A percentile compares a stretch with the other conserved stretches of the same genome.
Evolutionary conservation across 2,329 filamentous ascomycete genomes (phyloP).

Genomic region (Neonectria coccinea): DNA sequence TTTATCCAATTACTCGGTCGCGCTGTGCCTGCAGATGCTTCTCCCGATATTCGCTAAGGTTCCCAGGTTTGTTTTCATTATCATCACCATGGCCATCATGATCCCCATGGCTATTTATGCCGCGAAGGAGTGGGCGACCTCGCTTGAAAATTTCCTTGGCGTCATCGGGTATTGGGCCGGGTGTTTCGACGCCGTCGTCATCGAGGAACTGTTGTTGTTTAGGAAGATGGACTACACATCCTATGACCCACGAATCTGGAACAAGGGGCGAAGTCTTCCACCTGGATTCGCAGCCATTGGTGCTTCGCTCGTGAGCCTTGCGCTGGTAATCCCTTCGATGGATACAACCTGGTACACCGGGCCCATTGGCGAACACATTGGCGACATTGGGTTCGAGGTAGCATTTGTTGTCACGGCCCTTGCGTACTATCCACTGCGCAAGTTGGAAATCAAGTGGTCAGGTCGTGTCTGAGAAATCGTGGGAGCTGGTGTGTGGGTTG

Average conservation of each 20-base stretch:
- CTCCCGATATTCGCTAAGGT: constrained; percentile 54
- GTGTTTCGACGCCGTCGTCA: constrained; percentile 56
- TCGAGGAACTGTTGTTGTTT: constrained; percentile 59
- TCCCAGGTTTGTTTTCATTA: constrained; percentile 57
- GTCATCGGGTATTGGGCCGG: constrained; percentile 61
- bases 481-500: neutral
- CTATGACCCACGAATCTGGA: constrained; percentile 59
- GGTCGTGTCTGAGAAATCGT: constrained; percentile 36
- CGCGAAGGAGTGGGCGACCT: constrained; percentile 55
- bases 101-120: constrained; percentile 58
- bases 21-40: constrained; percentile 57
- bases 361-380: constrained; percentile 56
- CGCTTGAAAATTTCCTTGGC: constrained; percentile 57
- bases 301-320: constrained; percentile 58
- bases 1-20: constrained; percentile 55
- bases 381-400: constrained; percentile 60
- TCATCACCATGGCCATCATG: constrained; percentile 55
- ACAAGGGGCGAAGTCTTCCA: constrained; percentile 56
- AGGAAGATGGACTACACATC: constrained; percentile 54
- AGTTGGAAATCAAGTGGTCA: constrained; percentile 48
- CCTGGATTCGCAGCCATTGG: constrained; percentile 57
- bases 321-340: constrained; percentile 57
- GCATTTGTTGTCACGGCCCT: constrained; percentile 56
- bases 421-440: constrained; percentile 54
- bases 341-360: constrained; percentile 58